Base-by-base conservation (phyloP, 73 alveolate genomes). In the Tetrahymena malaccensis region DNA sequence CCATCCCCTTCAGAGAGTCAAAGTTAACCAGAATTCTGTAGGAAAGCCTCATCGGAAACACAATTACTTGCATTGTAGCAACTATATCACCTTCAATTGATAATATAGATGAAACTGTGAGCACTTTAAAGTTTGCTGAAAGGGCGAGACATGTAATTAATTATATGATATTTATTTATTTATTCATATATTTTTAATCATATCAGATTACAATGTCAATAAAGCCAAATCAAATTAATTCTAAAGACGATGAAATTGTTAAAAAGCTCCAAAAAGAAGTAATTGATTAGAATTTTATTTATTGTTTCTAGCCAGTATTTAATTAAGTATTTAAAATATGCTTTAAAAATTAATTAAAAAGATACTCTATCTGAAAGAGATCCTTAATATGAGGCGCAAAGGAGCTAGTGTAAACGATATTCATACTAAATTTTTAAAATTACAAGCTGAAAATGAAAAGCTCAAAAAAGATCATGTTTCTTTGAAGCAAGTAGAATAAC, bases 1-100 rank as follows among this genome's bases (percentile, higher is more conserved):
- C 96, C 27, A 93, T 98, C 16, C 99, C 99, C 35, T 98, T 94
- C 94, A 95, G 99, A 95, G 99, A 98, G 58, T 98, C 99, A n/a
- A 98, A 98, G 94, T 55, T 98, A 10, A 98, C 99, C 2, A 95
- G 99, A 93, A 40, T 98, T 85, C 95, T 98, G 22, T 97, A 98
- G 93, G 99, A 98, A 93, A 96, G 99, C 50, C 94, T 98, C n/a
- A 99, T 98, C 17, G 99, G 99, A 17, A 98, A 98, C 58, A 95
- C 99, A 84, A 94, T 85, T 94, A 98, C 99, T 17, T 94, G 94
- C 85, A 94, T 98, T 55, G 94, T 98, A 33, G 99, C 99, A 11
- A 98, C 99, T 13, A 96, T 98, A 34, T 96, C 99, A 22, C 99
- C 99, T 21, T 44, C 96, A 16, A 85, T 95, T 0, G 97, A 98